Percentiles rank a stretch among this genome's conserved stretches.
Evolutionary conservation across 768 basidiomycete genomes (phyloP).

Genomic region (Lactarius hengduanensis): DNA sequence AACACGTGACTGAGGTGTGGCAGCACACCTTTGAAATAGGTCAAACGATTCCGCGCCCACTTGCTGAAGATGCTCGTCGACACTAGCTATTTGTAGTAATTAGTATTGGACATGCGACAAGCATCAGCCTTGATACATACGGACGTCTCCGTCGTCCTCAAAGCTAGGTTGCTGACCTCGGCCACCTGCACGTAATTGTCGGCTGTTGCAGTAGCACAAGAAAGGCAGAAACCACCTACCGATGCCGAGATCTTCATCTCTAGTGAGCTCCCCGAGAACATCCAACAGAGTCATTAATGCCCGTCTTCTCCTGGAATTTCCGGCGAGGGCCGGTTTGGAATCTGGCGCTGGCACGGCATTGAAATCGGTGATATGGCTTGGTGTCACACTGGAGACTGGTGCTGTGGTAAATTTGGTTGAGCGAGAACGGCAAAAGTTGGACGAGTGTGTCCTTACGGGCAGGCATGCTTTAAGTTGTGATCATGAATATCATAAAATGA

Average conservation of each 20-base stretch:
- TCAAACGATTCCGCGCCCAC: conserved; percentile 65
- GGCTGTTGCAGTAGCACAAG: neutral
- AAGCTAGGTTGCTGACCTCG: conserved; percentile 45
- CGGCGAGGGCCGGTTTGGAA: neutral
- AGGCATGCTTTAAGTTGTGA: conserved; percentile 9
- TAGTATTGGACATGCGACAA: neutral
- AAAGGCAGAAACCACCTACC: conserved; percentile 33
- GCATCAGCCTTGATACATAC: conserved; percentile 44
- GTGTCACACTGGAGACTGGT: conserved; percentile 7
- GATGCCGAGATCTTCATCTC: conserved; percentile 38
- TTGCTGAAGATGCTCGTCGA: conserved; percentile 68
- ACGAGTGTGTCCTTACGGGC: conserved; percentile 9
- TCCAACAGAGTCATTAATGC: conserved; percentile 49
- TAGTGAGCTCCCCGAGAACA: conserved; percentile 44
- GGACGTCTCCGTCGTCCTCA: conserved; percentile 64
- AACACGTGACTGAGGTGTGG: conserved; percentile 4
- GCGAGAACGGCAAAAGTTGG: neutral
- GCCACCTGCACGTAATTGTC: neutral
- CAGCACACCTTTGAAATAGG: conserved; percentile 54
- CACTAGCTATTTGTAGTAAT: conserved; percentile 45
- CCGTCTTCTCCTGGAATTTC: conserved; percentile 39
- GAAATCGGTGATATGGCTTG: conserved; percentile 14
- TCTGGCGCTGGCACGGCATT: neutral
- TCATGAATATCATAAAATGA: conserved; percentile 4
- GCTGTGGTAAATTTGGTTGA: conserved; percentile 3